Conservation (phyloP, 495 filamentous ascomycete species). For the Amphirosellinia nigrospora region DNA sequence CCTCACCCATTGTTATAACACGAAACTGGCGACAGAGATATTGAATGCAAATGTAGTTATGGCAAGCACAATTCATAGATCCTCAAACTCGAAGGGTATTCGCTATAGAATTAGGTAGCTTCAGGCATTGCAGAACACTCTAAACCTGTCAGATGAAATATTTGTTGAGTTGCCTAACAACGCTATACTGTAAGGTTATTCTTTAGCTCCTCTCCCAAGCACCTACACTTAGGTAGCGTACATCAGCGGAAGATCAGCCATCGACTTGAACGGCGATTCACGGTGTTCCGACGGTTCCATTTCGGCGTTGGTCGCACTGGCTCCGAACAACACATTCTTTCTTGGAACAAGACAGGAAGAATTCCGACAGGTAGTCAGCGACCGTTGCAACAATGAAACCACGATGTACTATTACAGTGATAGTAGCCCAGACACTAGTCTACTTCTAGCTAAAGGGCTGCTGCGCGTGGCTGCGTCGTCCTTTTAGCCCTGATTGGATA, state of each 20-base stretch:
- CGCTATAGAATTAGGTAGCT: not conserved
- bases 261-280: not conserved
- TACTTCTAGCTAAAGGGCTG: not conserved
- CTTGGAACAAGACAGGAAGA: slow-evolving; percentile 10
- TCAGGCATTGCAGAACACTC: not conserved
- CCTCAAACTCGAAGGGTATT: not conserved
- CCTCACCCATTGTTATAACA: not conserved
- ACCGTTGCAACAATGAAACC: slow-evolving; percentile 13
- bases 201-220: too few species aligned
- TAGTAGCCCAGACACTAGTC: not conserved
- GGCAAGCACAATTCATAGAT: not conserved
- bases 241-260: not conserved
- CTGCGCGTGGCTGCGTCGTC: slow-evolving; percentile 12
- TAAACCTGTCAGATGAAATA: too few species aligned
- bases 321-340: slow-evolving; percentile 1
- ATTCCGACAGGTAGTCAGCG: slow-evolving; percentile 3
- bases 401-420: not conserved
- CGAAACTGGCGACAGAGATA: not conserved
- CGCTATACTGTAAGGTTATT: too few species aligned
- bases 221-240: too few species aligned
- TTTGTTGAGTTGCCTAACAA: too few species aligned
- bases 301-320: slow-evolving; percentile 3
- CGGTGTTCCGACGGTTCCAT: not conserved
- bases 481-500: slow-evolving; percentile 30
- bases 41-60: not conserved